Base-by-base conservation (phyloP, 2,329 filamentous ascomycete genomes). In the Aspergillus arachidicola region DNA sequence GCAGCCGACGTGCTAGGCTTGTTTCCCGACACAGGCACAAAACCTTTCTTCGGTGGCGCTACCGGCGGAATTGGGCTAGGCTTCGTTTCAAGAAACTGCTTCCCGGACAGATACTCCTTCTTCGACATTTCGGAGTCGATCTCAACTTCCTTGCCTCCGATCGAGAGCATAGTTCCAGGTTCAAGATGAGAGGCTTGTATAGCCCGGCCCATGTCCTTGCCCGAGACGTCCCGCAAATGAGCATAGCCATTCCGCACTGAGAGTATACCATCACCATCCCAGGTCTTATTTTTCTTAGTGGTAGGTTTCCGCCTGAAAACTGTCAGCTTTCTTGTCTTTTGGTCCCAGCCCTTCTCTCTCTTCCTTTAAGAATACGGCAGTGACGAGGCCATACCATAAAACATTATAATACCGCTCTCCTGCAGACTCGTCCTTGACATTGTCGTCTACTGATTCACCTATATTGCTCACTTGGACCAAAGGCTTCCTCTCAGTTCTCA, bases 251-350 rank as follows among this genome's bases (percentile, higher is more conserved):
- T 83, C 2, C 79, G 76, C 4, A 89, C 80, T 4, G 82, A 80
- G 10, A 92, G 80, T 2, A 91, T 82, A 1, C 89, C 90, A 75
- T 92, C 90, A 2, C 89, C 89, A 70, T 92, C 89, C 89, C 90
- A 92, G 6, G 88, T 92, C 74, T 92, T 92, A 75, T 92, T 87
- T 77, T 92, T 92, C 75, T 91, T 92, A 6, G 80, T 85, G 0
- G 88, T 91, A 58, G 84, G 86, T 74, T 90, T 91, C 23, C 90
- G 86, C 89, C 86, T 87, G 58, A 65, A 28, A 32, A 23, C 12
- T 32, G 48, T 28, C 21, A 51, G 16, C 23, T 23, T 36, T 48
- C 46, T 6, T 53, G 10, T 45, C 19, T 30, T 23, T 45, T 45
- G 32, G 38, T 6, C 26, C 7, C 2, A 4, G 30, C 6, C n/a